phyloP scores from a whole-genome alignment of 164 flowering plant species.

The Cinnamomum chago region DNA sequence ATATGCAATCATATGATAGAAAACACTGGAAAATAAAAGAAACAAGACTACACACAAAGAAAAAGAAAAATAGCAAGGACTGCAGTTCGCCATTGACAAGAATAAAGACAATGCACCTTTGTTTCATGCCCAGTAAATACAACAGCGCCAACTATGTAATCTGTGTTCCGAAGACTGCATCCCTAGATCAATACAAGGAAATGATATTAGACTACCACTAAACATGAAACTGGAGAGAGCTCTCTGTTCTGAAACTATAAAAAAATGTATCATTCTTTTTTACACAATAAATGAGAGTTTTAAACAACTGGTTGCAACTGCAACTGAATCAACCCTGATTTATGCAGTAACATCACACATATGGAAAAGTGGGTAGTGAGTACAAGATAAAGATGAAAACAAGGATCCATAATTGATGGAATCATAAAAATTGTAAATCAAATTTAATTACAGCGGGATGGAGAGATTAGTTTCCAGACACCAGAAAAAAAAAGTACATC shows the following conservation, averaged over 20 bases:
- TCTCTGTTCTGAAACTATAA: neutral
- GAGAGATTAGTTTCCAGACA: no score
- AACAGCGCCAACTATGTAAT: constrained; percentile 79
- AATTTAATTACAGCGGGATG: no score
- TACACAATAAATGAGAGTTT: no score
- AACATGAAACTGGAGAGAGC: neutral
- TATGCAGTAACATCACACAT: no score
- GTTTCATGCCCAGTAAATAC: constrained; percentile 95
- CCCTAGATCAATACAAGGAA: constrained; percentile 41
- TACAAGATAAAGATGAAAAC: no score
- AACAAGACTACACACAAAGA: constrained; percentile 4
- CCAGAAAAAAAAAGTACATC: no score
- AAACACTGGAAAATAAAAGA: neutral
- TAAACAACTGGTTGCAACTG: no score
- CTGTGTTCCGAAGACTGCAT: constrained; percentile 94
- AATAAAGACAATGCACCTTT: constrained; percentile 46
- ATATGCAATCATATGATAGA: neutral
- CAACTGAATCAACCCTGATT: no score
- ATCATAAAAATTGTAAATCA: no score
- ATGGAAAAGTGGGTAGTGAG: no score
- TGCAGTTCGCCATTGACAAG: no score
- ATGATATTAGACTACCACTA: neutral
- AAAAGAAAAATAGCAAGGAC: neutral
- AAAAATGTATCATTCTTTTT: neutral
- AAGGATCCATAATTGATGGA: no score